Evolutionary conservation across 2,329 filamentous ascomycete species (phyloP).

Genomic region (Pseudogymnoascus sp.): DNA sequence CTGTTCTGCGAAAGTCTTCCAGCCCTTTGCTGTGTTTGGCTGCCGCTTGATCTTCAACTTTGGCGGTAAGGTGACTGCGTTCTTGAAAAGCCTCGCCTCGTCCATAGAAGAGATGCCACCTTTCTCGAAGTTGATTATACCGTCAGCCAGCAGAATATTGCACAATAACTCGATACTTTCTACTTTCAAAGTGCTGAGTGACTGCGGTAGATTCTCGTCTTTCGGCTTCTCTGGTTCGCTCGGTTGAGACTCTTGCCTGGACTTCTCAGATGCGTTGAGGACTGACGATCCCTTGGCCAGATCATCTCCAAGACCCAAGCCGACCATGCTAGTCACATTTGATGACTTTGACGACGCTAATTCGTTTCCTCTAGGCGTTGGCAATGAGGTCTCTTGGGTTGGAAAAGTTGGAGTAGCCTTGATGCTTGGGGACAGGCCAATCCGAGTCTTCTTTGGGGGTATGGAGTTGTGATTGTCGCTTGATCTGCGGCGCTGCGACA

Average conservation of each 20-base stretch:
- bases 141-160: not conserved
- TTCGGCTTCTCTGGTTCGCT: not conserved
- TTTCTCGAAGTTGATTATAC: not conserved
- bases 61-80: not conserved
- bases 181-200: not conserved
- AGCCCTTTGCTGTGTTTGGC: constrained; percentile 29
- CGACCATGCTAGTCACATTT: not conserved
- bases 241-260: not conserved
- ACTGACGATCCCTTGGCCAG: not conserved
- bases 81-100: not conserved
- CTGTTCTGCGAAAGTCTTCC: constrained; percentile 56
- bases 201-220: not conserved
- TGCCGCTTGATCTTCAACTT: not conserved
- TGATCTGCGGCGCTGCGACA: not conserved
- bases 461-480: not conserved
- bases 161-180: not conserved
- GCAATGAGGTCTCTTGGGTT: not conserved
- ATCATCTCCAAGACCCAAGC: not conserved
- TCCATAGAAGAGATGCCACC: not conserved
- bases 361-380: not conserved
- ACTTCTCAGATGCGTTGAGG: not conserved
- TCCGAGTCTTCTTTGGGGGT: not conserved
- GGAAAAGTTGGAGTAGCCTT: not conserved
- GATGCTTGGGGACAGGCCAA: constrained; percentile 1
- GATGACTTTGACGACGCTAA: not conserved